These are phyloP conservation scores for Ophiostoma fasciatum DNA, from an alignment of 2,329 filamentous ascomycete genomes.

Conservation along the genomic window DNA sequence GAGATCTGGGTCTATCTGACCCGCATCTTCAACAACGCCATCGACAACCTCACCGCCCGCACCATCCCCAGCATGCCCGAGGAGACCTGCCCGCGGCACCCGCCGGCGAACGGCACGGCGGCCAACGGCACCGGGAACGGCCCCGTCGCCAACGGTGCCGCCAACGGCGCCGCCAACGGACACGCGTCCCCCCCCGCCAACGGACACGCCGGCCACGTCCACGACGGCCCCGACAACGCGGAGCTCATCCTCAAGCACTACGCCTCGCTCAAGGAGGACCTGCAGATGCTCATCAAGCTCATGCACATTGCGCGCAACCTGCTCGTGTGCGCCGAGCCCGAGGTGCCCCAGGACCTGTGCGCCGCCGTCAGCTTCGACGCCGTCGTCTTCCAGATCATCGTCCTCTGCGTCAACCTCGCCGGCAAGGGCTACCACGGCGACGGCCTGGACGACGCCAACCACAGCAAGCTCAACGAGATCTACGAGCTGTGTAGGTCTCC, in stretches of 20 bases:
- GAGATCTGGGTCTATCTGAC: slow-evolving; percentile 52
- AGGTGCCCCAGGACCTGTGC: slow-evolving; percentile 51
- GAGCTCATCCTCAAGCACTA: slow-evolving; percentile 49
- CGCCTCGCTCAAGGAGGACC: slow-evolving; percentile 42
- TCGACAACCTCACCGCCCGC: slow-evolving; percentile 43
- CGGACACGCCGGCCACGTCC: neutral
- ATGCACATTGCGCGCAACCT: slow-evolving; percentile 53
- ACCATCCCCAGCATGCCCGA: slow-evolving; percentile 40
- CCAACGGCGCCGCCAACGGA: slow-evolving; percentile 1
- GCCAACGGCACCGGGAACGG: neutral
- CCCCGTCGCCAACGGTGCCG: neutral
- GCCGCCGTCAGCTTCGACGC: slow-evolving; percentile 50
- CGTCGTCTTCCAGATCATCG: slow-evolving; percentile 50
- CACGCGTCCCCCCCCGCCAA: slow-evolving; percentile 1
- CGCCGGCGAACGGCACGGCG: slow-evolving; percentile 33
- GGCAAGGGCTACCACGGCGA: slow-evolving; percentile 54
- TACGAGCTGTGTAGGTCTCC: slow-evolving; percentile 43
- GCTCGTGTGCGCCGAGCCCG: slow-evolving; percentile 47
- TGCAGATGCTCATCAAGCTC: slow-evolving; percentile 49
- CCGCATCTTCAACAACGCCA: slow-evolving; percentile 44
- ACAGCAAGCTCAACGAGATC: slow-evolving; percentile 44
- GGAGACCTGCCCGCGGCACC: slow-evolving; percentile 36
- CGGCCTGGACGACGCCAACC: slow-evolving; percentile 41
- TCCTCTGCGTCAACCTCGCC: slow-evolving; percentile 50
- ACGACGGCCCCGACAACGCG: slow-evolving; percentile 33